These are phyloP conservation scores for Neurospora sp. DNA, from an alignment of 495 filamentous ascomycete genomes.

Conservation along the genomic window DNA sequence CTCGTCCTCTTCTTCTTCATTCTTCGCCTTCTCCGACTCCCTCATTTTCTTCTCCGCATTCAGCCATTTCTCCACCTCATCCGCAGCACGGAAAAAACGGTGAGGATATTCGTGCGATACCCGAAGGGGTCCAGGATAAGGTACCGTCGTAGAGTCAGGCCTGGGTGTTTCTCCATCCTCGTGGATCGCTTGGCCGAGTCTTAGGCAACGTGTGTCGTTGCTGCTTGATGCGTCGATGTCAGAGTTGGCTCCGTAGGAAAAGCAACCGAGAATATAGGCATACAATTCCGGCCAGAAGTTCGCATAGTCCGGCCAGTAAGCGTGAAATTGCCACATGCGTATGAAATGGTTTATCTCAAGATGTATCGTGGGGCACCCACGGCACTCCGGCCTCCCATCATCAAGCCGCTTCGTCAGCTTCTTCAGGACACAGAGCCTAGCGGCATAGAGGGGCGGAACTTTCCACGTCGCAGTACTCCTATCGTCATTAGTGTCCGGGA, in stretches of 20 bases:
- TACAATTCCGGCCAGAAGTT: background rate
- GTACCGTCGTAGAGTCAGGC: background rate
- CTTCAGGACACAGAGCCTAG: background rate
- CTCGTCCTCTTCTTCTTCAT: conserved; percentile 47
- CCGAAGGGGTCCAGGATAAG: background rate
- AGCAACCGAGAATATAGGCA: background rate
- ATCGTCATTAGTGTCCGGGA: background rate
- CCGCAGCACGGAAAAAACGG: background rate
- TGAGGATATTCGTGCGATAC: background rate
- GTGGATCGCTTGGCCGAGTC: background rate
- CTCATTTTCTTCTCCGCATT: conserved; percentile 48
- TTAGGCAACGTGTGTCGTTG: background rate
- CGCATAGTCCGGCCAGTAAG: too few relatives aligned
- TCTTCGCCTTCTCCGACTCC: conserved; percentile 39
- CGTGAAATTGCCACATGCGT: background rate
- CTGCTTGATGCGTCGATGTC: background rate
- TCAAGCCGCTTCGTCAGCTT: background rate
- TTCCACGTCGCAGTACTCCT: background rate
- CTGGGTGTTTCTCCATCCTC: background rate
- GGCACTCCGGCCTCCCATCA: too few relatives aligned
- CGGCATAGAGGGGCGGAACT: background rate
- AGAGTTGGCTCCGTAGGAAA: background rate
- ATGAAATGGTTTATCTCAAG: background rate
- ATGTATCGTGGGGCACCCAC: too few relatives aligned
- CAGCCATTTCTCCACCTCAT: conserved; percentile 3